Evolutionary conservation across 495 filamentous ascomycete species (phyloP).

Genomic region (Neurospora sp.): DNA sequence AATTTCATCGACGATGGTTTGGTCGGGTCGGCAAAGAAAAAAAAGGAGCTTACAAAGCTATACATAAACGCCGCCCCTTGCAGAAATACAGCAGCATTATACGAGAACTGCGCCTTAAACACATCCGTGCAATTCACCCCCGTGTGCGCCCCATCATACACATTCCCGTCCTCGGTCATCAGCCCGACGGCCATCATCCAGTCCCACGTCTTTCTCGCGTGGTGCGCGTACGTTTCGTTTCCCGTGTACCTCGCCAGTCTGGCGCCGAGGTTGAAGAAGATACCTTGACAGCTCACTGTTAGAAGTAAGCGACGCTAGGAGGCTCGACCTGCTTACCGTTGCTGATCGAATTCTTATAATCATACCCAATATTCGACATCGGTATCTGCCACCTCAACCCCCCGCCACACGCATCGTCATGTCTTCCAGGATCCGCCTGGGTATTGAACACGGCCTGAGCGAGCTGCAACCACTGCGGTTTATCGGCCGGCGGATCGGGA

Average conservation of each 20-base stretch:
- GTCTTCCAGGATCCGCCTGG: conserved; percentile 47
- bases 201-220: conserved; percentile 61
- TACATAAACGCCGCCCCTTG: conserved; percentile 67
- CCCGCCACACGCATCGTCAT: conserved; percentile 48
- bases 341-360: conserved; percentile 50
- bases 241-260: conserved; percentile 62
- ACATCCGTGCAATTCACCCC: conserved; percentile 46
- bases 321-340: conserved; percentile 39
- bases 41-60: conserved; percentile 41
- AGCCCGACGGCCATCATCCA: conserved; percentile 58
- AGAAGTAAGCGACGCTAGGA: neutral
- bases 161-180: conserved; percentile 38
- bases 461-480: conserved; percentile 58
- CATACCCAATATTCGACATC: conserved; percentile 58
- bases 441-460: conserved; percentile 65
- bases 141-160: conserved; percentile 61
- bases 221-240: conserved; percentile 66
- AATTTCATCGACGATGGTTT: neutral
- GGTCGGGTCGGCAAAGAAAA: neutral
- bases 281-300: conserved; percentile 14
- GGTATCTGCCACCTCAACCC: conserved; percentile 72
- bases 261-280: conserved; percentile 71
- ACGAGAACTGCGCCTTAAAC: conserved; percentile 53
- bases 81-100: conserved; percentile 58
- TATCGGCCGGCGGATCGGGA: conserved; percentile 41